phyloP scores from a whole-genome alignment of 2,329 filamentous ascomycete species.

The Colletotrichum sp. region DNA sequence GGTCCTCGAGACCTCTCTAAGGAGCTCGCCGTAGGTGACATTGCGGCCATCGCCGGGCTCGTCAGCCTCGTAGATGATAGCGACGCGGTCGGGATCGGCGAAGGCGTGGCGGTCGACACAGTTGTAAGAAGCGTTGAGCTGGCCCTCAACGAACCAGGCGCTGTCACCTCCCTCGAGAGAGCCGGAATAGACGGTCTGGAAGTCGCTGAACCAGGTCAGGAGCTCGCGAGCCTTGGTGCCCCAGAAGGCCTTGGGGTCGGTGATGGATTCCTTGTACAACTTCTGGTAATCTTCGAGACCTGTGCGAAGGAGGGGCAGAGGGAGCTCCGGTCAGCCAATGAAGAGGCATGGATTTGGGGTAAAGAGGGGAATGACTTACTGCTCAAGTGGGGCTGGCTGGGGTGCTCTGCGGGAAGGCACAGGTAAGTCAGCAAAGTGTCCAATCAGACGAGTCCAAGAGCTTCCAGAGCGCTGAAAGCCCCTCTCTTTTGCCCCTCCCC shows the following conservation, averaged over 20 bases:
- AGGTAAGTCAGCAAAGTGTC: constrained; percentile 33
- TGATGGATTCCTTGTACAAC: constrained; percentile 84
- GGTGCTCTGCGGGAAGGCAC: constrained; percentile 61
- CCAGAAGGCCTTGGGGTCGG: constrained; percentile 90
- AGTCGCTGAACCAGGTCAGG: constrained; percentile 88
- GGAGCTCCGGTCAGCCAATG: constrained; percentile 20
- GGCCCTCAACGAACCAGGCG: constrained; percentile 94
- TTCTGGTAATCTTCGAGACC: constrained; percentile 71
- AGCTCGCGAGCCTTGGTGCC: constrained; percentile 83
- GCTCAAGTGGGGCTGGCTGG: constrained; percentile 70
- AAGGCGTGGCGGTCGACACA: constrained; percentile 97
- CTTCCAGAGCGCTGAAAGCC: constrained; percentile 1
- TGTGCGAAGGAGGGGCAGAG: constrained; percentile 31
- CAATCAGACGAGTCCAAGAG: constrained; percentile 5
- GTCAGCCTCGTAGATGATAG: constrained; percentile 99
- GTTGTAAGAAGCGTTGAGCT: constrained; percentile 96
- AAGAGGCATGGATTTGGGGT: constrained; percentile 13
- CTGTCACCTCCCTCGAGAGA: constrained; percentile 80
- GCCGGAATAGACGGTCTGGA: constrained; percentile 85
- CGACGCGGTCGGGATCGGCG: constrained; percentile 89
- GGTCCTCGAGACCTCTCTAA: constrained; percentile 87
- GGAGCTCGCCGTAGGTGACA: constrained; percentile 91
- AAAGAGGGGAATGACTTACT: constrained; percentile 49
- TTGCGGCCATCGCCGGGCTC: constrained; percentile 86
- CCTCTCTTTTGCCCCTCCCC: constrained; percentile 7